Conservation (phyloP, 2,329 filamentous ascomycete genomes). For the Huntiella savannae region DNA sequence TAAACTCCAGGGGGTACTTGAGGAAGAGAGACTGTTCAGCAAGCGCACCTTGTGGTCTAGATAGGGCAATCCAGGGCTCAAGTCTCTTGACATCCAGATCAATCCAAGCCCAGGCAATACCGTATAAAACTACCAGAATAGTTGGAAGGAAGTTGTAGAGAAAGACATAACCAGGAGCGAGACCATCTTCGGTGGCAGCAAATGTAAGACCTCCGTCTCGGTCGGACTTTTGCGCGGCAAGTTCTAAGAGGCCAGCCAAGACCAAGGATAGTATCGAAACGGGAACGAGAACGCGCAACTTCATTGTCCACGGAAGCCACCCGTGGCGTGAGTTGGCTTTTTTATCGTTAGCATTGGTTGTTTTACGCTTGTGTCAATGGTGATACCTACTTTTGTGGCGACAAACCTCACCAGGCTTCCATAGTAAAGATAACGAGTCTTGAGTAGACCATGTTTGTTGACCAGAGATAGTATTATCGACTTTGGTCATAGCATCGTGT, state of each 20-base stretch:
- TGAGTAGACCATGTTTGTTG: too few relatives aligned
- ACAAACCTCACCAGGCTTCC: too few relatives aligned
- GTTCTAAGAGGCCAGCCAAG: constrained; percentile 26
- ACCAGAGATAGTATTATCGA: too few relatives aligned
- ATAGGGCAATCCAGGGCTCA: constrained; percentile 41
- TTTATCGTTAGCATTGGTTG: background rate
- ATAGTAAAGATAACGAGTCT: too few relatives aligned
- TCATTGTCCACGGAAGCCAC: constrained; percentile 11
- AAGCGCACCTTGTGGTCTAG: constrained; percentile 23
- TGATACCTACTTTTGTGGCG: too few relatives aligned
- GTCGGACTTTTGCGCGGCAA: constrained; percentile 23
- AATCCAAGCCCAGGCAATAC: constrained; percentile 38
- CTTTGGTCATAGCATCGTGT: too few relatives aligned
- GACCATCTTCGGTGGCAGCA: constrained; percentile 12
- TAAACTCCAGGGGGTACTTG: constrained; percentile 29
- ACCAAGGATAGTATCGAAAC: constrained; percentile 21
- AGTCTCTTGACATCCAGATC: constrained; percentile 39
- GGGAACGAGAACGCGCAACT: constrained; percentile 18
- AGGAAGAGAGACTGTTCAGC: constrained; percentile 30
- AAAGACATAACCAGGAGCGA: constrained; percentile 21
- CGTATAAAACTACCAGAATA: constrained; percentile 33
- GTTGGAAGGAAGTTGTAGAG: constrained; percentile 34
- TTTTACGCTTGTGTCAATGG: too few relatives aligned
- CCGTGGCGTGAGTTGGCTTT: constrained; percentile 5
- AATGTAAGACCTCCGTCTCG: constrained; percentile 23